Conservation (phyloP, 1,284 basidiomycete genomes). For the Tranzscheliella williamsii region DNA sequence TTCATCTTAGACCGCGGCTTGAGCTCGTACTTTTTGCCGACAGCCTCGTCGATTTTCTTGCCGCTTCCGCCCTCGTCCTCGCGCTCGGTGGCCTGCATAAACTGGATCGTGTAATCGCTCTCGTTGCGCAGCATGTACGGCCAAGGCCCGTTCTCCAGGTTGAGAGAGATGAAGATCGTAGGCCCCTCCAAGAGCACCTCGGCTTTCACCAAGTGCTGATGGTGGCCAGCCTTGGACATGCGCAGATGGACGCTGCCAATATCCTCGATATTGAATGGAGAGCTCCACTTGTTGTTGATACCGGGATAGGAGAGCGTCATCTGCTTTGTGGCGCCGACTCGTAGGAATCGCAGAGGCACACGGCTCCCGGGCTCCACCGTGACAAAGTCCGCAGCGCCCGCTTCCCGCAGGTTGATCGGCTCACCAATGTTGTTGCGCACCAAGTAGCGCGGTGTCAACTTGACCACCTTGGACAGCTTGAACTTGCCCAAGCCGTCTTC, state of each 20-base stretch:
- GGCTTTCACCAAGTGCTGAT: conserved; percentile 72
- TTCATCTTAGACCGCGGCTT: conserved; percentile 67
- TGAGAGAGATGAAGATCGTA: conserved; percentile 82
- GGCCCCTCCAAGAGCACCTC: conserved; percentile 85
- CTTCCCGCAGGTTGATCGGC: conserved; percentile 80
- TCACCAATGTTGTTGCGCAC: conserved; percentile 79
- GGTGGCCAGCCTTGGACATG: conserved; percentile 61
- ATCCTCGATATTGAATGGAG: conserved; percentile 88
- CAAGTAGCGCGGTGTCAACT: conserved; percentile 85
- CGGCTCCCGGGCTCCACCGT: conserved; percentile 66
- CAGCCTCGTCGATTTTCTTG: conserved; percentile 27
- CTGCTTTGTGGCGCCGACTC: conserved; percentile 66
- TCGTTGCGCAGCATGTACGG: conserved; percentile 90
- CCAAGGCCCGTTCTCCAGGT: conserved; percentile 73
- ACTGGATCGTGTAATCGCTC: conserved; percentile 73
- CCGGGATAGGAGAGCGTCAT: conserved; percentile 83
- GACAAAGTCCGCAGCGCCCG: conserved; percentile 67
- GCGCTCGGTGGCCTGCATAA: conserved; percentile 68
- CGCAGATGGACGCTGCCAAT: conserved; percentile 84
- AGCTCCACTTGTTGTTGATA: conserved; percentile 80
- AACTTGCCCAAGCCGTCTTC: conserved; percentile 87
- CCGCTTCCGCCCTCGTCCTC: conserved; percentile 22
- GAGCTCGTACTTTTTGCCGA: conserved; percentile 65
- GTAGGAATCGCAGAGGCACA: conserved; percentile 73
- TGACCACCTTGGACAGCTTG: conserved; percentile 92